Base-by-base conservation (phyloP, 1,284 basidiomycete species). In the Rhodotorula sp. region DNA sequence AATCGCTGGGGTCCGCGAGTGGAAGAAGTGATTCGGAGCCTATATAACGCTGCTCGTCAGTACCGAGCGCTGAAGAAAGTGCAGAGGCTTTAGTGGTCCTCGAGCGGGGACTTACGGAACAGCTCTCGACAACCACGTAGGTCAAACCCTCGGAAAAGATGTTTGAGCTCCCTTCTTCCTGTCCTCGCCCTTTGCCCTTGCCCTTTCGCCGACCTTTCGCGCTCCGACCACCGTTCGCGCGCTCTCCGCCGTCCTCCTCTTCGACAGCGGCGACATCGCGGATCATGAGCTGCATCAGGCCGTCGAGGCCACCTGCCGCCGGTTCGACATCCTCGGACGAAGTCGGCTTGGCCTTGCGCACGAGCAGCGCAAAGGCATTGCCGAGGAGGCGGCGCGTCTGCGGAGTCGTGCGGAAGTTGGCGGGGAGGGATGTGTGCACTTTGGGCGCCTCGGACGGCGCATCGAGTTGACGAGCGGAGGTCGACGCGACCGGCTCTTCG, bases 311-410 rank as follows among this genome's bases (percentile, higher is more conserved):
- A 26, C 43, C 52, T 2, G 54, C 26, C 6, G 16, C 15, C 28
- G 52, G 47, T 10, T 60, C 50, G 3, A 56, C 45, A 8, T 62
- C 67, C 5, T 64, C 59, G 31, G 48, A 50, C 19, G 65, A 60
- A 10, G 64, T n/a, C 23, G 67, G 70, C 54, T 62, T 65, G 21
- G 73, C 70, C 34, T 76, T 76, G 61, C 78, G 72, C 4, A 78
- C 73, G 62, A 79, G 69, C 70, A 70, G 77, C 10, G 77, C 70
- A 64, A 79, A 77, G 21, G 77, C 67, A 50, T 72, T 76, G 31
- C 71, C 76, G n/a, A 79, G 68, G 0, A 79, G 72, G 14, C 73
- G 71, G 23, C 77, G 75, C 0, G 78, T 77, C 47, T 78, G 77
- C 12, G 77, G 78, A 1, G 74, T 77, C 18, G 77, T 77, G 31